These are phyloP conservation scores for Penicillium decumbens DNA, from an alignment of 2,329 filamentous ascomycete genomes.

Conservation along the genomic window DNA sequence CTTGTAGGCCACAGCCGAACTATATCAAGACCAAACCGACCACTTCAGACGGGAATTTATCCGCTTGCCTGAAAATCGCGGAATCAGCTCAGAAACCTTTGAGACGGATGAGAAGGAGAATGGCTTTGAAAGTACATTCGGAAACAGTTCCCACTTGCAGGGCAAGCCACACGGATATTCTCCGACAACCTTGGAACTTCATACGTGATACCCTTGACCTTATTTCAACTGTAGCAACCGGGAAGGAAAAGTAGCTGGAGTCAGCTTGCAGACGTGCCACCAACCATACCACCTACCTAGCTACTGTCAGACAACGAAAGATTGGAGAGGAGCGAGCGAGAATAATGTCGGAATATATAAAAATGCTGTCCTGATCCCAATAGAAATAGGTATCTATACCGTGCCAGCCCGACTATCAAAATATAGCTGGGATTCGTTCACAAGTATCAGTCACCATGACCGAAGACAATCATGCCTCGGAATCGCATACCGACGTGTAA, in stretches of 20 bases:
- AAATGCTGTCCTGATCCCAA: background rate
- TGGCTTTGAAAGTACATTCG: constrained; percentile 3
- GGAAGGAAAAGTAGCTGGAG: background rate
- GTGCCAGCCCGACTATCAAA: background rate
- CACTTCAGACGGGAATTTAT: background rate
- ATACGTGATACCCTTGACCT: background rate
- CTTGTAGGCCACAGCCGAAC: background rate
- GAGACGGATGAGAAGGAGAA: background rate
- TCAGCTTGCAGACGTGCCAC: background rate
- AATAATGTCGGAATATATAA: background rate
- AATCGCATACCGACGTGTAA: constrained; percentile 18
- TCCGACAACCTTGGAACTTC: background rate
- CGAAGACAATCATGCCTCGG: background rate
- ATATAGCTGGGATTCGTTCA: background rate
- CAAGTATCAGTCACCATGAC: constrained; percentile 1
- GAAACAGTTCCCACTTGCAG: background rate
- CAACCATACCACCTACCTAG: background rate
- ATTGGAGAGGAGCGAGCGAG: background rate
- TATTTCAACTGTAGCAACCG: background rate
- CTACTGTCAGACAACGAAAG: background rate
- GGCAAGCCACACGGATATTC: background rate
- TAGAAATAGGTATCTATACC: background rate
- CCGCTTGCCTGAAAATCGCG: background rate
- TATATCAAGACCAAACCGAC: background rate
- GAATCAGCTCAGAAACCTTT: background rate